Conservation (phyloP, 2,329 filamentous ascomycete genomes). For the Microascus cirrosus region DNA sequence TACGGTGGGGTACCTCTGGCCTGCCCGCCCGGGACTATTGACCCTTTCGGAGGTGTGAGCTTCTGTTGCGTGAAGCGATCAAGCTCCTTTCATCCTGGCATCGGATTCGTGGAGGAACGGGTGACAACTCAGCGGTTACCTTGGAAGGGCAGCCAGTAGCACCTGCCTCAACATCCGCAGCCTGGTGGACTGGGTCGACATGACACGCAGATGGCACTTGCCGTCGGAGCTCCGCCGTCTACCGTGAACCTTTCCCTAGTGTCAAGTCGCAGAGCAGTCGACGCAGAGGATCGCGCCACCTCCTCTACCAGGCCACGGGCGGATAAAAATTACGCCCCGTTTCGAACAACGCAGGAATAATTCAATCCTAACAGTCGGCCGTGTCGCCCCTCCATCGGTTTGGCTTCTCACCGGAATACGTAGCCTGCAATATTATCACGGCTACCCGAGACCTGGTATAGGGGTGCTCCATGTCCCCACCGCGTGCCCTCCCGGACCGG, state of each 20-base stretch:
- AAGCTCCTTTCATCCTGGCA: not conserved
- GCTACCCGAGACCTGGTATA: not conserved
- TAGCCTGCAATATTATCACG: not conserved
- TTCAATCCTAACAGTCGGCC: not conserved
- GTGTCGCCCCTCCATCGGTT: not conserved
- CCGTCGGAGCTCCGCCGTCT: not conserved
- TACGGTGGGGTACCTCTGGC: not conserved
- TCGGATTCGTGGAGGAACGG: not conserved
- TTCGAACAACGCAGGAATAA: not conserved
- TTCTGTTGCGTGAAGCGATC: not conserved
- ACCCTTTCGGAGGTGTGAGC: not conserved
- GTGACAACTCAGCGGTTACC: not conserved
- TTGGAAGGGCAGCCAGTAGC: not conserved
- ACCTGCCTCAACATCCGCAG: conserved; percentile 1
- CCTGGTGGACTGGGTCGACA: conserved; percentile 4
- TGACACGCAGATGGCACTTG: conserved; percentile 3
- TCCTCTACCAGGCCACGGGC: not conserved
- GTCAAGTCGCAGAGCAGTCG: too few relatives aligned
- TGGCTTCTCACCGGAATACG: not conserved
- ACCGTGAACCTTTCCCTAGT: too few relatives aligned
- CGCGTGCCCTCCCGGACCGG: not conserved
- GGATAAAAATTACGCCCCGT: not conserved
- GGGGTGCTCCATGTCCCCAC: not conserved
- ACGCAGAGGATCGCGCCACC: not conserved
- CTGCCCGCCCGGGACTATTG: not conserved